Base-by-base conservation (phyloP, 2,329 filamentous ascomycete species). In the Calycina marina region DNA sequence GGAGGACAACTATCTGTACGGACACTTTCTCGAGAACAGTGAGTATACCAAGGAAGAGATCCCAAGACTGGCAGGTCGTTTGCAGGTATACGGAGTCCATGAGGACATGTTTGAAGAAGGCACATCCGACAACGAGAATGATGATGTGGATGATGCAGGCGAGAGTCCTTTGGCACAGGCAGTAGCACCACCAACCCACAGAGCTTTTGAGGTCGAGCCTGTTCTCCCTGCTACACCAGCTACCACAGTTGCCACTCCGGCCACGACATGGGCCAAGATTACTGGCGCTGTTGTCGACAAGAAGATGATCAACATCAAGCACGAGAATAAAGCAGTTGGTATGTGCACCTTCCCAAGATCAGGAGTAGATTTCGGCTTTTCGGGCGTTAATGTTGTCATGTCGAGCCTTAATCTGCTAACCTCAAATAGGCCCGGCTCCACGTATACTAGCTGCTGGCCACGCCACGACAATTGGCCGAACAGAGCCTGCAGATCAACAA, bases 261-360 rank as follows among this genome's bases (percentile, higher is more conserved):
- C 36, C 18, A 31, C 30, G 10, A 46, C 47, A 9, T 50, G 47
- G 47, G 47, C 47, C 10, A 43, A 37, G 15, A 42, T 50, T 9
- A 46, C 44, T n/a, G 30, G 29, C 10, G 40, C 44, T 3, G 34
- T 35, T 5, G 40, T 37, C 11, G 30, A 31, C 18, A 27, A 37
- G 4, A 30, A 24, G 11, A 28, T 39, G 8, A 40, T 50, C 28
- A 39, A 49, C 16, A 22, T 48, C 0, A 37, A 43, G 9, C 35
- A 41, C 4, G 24, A 33, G 3, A 34, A 17, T 18, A 34, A 30
- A 10, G 32, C 36, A n/a, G 30, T 37, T 11, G 38, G 37, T 2
- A 39, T 39, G 20, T n/a, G 8, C n/a, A 22, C 20, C n/a, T n/a
- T 22, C 20, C 20, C 3, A 22, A 22, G n/a, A 2, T n/a, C 20